phyloP scores from a whole-genome alignment of 768 basidiomycete species.

The Leucocoprinus sp. region DNA sequence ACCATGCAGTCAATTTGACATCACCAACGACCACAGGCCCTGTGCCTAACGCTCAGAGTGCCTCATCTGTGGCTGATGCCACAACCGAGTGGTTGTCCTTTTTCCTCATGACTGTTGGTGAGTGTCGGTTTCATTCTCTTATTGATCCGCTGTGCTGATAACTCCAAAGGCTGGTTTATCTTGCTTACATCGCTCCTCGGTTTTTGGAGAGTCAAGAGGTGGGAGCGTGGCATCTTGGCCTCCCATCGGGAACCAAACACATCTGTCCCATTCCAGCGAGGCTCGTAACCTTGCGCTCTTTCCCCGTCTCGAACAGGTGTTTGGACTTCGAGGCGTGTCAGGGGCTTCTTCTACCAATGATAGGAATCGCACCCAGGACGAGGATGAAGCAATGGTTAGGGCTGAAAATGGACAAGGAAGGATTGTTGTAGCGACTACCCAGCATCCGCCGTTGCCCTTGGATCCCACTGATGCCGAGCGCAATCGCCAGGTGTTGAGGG shows the following conservation, averaged over 20 bases:
- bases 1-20: conserved; percentile 19
- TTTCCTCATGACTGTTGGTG: conserved; percentile 84
- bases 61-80: conserved; percentile 42
- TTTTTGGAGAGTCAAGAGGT: conserved; percentile 85
- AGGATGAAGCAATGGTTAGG: conserved; percentile 20
- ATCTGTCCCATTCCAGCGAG: conserved; percentile 13
- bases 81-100: conserved; percentile 95
- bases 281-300: conserved; percentile 20
- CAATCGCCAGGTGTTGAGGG: conserved; percentile 34
- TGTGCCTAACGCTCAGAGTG: conserved; percentile 31
- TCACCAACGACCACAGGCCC: conserved; percentile 17
- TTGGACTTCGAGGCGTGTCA: conserved; percentile 31
- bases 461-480: conserved; percentile 33
- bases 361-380: conserved; percentile 18
- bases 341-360: conserved; percentile 31
- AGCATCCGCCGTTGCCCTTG: conserved; percentile 27
- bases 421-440: conserved; percentile 16
- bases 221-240: conserved; percentile 70
- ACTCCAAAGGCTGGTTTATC: conserved; percentile 25
- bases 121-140: conserved; percentile 17
- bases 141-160: background rate
- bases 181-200: conserved; percentile 86
- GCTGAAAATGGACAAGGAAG: conserved; percentile 23
- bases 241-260: conserved; percentile 34
- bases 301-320: conserved; percentile 30